A percentile compares a stretch with the other conserved stretches of the same genome.
Evolutionary conservation across 2,329 filamentous ascomycete genomes (phyloP).

Genomic region (Dactylellina sp.): DNA sequence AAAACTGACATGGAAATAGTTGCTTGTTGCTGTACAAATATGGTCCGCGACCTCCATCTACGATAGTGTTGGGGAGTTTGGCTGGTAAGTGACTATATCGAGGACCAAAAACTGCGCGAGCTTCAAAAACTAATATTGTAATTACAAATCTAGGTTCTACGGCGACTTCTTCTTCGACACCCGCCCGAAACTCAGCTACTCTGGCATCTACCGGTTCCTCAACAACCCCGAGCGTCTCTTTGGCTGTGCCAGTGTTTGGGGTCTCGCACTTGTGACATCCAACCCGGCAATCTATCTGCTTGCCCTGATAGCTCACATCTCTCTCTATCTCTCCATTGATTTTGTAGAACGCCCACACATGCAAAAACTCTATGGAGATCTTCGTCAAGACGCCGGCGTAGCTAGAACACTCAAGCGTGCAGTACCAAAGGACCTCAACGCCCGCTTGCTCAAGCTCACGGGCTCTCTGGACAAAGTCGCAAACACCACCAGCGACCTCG

Average conservation of each 20-base stretch:
- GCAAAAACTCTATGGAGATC: slow-evolving; percentile 92
- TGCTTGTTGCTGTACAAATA: slow-evolving; percentile 84
- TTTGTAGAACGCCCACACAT: slow-evolving; percentile 96
- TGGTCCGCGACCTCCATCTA: slow-evolving; percentile 96
- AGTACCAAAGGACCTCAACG: slow-evolving; percentile 75
- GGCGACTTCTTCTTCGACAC: slow-evolving; percentile 95
- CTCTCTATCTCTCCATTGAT: slow-evolving; percentile 88
- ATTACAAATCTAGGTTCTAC: slow-evolving; percentile 72
- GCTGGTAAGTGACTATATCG: slow-evolving; percentile 71
- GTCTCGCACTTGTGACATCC: slow-evolving; percentile 90
- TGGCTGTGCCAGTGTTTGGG: slow-evolving; percentile 94
- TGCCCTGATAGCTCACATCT: slow-evolving; percentile 83
- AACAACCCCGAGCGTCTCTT: slow-evolving; percentile 97
- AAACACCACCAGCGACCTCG: slow-evolving; percentile 85
- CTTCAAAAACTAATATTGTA: background rate
- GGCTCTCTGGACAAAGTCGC: slow-evolving; percentile 88
- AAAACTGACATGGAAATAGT: slow-evolving; percentile 14
- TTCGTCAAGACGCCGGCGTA: slow-evolving; percentile 88
- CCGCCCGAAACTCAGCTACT: slow-evolving; percentile 85
- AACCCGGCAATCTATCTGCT: slow-evolving; percentile 87
- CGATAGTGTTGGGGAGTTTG: slow-evolving; percentile 94
- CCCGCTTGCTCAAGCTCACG: slow-evolving; percentile 65
- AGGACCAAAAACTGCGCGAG: background rate
- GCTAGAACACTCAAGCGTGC: slow-evolving; percentile 88
- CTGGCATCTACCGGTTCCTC: slow-evolving; percentile 95